Evolutionary conservation across 495 filamentous ascomycete species (phyloP).

Genomic region (Entonaema liquescens): DNA sequence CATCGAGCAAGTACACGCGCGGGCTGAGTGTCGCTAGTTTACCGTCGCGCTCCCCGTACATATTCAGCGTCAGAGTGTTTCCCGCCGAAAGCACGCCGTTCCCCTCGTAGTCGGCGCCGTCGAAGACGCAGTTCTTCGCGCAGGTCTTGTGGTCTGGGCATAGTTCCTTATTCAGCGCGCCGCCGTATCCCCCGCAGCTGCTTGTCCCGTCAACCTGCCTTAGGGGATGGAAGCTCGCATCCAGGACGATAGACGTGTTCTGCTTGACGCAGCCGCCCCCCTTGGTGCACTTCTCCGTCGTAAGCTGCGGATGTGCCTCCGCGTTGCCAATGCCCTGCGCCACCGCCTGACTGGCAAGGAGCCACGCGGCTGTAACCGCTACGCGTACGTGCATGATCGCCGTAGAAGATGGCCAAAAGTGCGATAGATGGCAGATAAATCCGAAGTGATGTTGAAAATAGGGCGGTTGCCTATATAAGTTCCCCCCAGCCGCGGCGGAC

Average conservation of each 20-base stretch:
- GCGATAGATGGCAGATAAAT: not conserved
- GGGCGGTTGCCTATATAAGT: slow-evolving; percentile 18
- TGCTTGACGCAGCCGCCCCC: slow-evolving; percentile 61
- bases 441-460: not conserved
- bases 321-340: slow-evolving; percentile 29
- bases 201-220: slow-evolving; percentile 60
- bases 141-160: slow-evolving; percentile 65
- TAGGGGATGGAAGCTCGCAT: slow-evolving; percentile 72
- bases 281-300: slow-evolving; percentile 64
- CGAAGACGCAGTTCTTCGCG: slow-evolving; percentile 66
- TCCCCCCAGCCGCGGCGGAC: not conserved
- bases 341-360: slow-evolving; percentile 9
- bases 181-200: slow-evolving; percentile 51
- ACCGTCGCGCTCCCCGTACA: slow-evolving; percentile 59
- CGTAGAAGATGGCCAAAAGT: not conserved
- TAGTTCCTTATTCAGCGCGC: slow-evolving; percentile 57
- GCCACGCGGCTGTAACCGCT: slow-evolving; percentile 9
- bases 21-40: slow-evolving; percentile 61
- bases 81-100: slow-evolving; percentile 66
- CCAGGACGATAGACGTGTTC: slow-evolving; percentile 65
- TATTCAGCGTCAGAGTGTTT: slow-evolving; percentile 61
- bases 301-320: slow-evolving; percentile 62
- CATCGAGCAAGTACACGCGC: slow-evolving; percentile 67
- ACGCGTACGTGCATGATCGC: slow-evolving; percentile 23
- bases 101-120: slow-evolving; percentile 67